Conservation (phyloP, 805 yeast genomes). For the Pichia cephalocereana region DNA sequence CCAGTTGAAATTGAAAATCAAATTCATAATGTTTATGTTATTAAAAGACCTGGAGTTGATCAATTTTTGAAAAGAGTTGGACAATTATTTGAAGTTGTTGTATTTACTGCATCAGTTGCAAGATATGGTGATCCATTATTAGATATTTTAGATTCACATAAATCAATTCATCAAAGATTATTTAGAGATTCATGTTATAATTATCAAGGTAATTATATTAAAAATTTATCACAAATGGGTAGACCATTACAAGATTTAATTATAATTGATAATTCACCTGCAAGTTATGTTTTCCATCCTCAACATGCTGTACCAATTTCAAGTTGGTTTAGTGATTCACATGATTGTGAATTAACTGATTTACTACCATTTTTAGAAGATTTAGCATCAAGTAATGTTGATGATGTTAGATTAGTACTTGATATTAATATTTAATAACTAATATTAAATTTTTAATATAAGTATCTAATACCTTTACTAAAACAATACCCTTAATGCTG, state of each 20-base stretch:
- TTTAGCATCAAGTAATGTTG: slow-evolving; percentile 59
- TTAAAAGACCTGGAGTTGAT: slow-evolving; percentile 97
- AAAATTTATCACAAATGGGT: slow-evolving; percentile 89
- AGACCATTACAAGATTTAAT: slow-evolving; percentile 79
- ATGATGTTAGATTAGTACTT: slow-evolving; percentile 77
- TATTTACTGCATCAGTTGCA: slow-evolving; percentile 92
- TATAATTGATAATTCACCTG: slow-evolving; percentile 95
- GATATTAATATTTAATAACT: slow-evolving; percentile 44
- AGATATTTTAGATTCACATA: slow-evolving; percentile 73
- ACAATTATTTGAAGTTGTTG: slow-evolving; percentile 84
- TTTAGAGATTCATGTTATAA: slow-evolving; percentile 92
- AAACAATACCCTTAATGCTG: no score
- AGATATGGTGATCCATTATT: slow-evolving; percentile 94
- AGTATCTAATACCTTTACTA: no score
- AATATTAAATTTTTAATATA: no score
- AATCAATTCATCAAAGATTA: slow-evolving; percentile 77
- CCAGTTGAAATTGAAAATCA: slow-evolving; percentile 96
- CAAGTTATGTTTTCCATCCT: slow-evolving; percentile 96
- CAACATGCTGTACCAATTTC: slow-evolving; percentile 96
- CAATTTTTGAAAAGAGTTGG: slow-evolving; percentile 81
- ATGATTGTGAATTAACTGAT: slow-evolving; percentile 90
- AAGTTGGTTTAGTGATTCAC: slow-evolving; percentile 97
- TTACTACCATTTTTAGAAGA: slow-evolving; percentile 87
- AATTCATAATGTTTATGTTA: slow-evolving; percentile 89
- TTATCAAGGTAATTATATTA: slow-evolving; percentile 90